Percentiles rank a stretch among this genome's conserved stretches.
These are phyloP conservation scores for Wallemia hederae DNA, from an alignment of 1,284 basidiomycete species.

Conservation along the genomic window DNA sequence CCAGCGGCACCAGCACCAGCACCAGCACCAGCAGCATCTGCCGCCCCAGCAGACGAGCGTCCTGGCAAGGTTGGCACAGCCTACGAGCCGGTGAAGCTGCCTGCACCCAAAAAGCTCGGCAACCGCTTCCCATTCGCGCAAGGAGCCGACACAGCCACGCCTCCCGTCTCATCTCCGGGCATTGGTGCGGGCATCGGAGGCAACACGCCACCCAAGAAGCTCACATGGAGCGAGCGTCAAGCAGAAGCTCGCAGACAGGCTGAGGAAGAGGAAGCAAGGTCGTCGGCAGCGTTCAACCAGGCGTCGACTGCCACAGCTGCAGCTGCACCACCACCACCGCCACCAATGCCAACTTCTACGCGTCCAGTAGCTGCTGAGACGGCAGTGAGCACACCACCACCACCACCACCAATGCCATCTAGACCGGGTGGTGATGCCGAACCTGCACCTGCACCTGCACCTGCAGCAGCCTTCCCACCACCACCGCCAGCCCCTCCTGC, in stretches of 20 bases:
- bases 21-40: slow-evolving; percentile 7
- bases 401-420: background rate
- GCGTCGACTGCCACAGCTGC: no score
- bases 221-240: slow-evolving; percentile 74
- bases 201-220: slow-evolving; percentile 28
- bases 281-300: slow-evolving; percentile 23
- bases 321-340: background rate
- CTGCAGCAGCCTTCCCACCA: slow-evolving; percentile 4
- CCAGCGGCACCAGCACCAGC: slow-evolving; percentile 20
- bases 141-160: slow-evolving; percentile 13
- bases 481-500: slow-evolving; percentile 16
- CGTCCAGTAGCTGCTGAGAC: background rate
- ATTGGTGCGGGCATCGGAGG: slow-evolving; percentile 7
- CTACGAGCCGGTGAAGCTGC: slow-evolving; percentile 57
- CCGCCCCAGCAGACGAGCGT: slow-evolving; percentile 28
- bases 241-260: slow-evolving; percentile 53
- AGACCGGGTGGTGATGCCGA: slow-evolving; percentile 3
- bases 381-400: background rate
- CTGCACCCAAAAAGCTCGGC: slow-evolving; percentile 52
- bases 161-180: slow-evolving; percentile 8
- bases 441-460: slow-evolving; percentile 6
- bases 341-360: background rate
- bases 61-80: slow-evolving; percentile 50
- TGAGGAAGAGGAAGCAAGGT: slow-evolving; percentile 46
- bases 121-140: slow-evolving; percentile 39